Conservation (phyloP, 1,284 basidiomycete species). For the Ganoderma meredithae region DNA sequence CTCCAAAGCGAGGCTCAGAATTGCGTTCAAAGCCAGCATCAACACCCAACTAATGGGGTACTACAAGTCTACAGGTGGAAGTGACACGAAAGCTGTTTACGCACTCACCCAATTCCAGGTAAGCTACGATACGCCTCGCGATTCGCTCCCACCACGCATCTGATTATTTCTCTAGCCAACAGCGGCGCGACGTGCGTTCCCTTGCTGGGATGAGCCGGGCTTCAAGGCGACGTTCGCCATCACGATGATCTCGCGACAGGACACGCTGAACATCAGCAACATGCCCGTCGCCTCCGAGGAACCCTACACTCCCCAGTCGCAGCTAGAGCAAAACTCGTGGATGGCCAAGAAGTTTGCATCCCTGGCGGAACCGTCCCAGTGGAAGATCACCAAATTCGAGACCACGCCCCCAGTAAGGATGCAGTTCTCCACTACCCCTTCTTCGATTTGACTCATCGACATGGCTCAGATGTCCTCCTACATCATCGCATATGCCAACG, state of each 20-base stretch:
- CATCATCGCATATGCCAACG: slow-evolving; percentile 92
- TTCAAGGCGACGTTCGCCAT: slow-evolving; percentile 90
- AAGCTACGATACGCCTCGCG: background rate
- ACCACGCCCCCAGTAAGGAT: slow-evolving; percentile 63
- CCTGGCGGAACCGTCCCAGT: slow-evolving; percentile 40
- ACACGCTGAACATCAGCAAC: slow-evolving; percentile 85
- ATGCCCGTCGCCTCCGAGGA: slow-evolving; percentile 79
- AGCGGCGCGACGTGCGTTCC: slow-evolving; percentile 83
- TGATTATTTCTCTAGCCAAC: slow-evolving; percentile 71
- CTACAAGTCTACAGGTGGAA: slow-evolving; percentile 66
- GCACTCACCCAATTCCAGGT: slow-evolving; percentile 86
- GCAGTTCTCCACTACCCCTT: background rate
- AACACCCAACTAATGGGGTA: slow-evolving; percentile 77
- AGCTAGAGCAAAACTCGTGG: slow-evolving; percentile 15
- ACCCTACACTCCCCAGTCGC: background rate
- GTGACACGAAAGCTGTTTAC: slow-evolving; percentile 63
- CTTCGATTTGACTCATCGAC: background rate
- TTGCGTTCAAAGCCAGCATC: slow-evolving; percentile 70
- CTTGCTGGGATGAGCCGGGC: slow-evolving; percentile 94
- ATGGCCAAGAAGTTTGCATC: slow-evolving; percentile 10
- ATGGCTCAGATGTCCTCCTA: slow-evolving; percentile 80
- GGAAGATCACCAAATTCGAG: slow-evolving; percentile 85
- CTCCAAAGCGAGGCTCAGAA: slow-evolving; percentile 66
- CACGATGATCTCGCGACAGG: slow-evolving; percentile 81
- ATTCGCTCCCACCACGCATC: background rate